Evolutionary conservation across 225 moss, liverwort and hornwort genomes (phyloP).

Genomic region (Sphagnum tenellum): DNA sequence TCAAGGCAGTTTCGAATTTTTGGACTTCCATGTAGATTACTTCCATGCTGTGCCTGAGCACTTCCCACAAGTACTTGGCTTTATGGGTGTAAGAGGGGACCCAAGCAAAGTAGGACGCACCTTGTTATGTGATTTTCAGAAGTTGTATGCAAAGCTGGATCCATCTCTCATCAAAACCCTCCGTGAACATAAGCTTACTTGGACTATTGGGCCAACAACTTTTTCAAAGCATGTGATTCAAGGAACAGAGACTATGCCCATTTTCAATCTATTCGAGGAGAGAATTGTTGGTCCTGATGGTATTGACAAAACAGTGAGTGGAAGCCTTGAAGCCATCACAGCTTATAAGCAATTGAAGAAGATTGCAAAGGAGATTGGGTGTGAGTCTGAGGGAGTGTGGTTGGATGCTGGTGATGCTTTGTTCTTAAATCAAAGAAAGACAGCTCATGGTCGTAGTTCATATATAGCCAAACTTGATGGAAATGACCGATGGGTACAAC

Average conservation of each 20-base stretch:
- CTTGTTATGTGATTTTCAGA: constrained; percentile 16
- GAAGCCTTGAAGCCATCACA: constrained; percentile 12
- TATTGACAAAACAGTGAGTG: constrained; percentile 9
- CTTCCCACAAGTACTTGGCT: constrained; percentile 12
- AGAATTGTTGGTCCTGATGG: not conserved
- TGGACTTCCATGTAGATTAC: constrained; percentile 21
- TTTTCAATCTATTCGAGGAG: constrained; percentile 20
- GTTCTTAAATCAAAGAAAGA: constrained; percentile 23
- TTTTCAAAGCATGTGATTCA: constrained; percentile 16
- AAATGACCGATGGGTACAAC: constrained; percentile 33
- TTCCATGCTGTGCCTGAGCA: constrained; percentile 15
- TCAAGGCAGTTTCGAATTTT: constrained; percentile 18
- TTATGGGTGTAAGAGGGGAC: constrained; percentile 24
- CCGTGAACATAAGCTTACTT: constrained; percentile 18
- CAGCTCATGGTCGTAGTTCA: constrained; percentile 8
- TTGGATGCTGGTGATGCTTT: constrained; percentile 24
- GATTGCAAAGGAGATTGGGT: not conserved
- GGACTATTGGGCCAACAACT: accelerated
- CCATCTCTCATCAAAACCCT: constrained; percentile 15
- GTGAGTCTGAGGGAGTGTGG: constrained; percentile 20
- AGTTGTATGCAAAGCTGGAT: constrained; percentile 10
- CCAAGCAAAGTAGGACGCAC: constrained; percentile 15
- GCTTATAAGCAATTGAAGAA: constrained; percentile 22
- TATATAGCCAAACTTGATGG: constrained; percentile 30
- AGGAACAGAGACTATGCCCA: constrained; percentile 16